Conservation (phyloP, 192 early-diverging fungal species). For the Linnemannia exigua region DNA sequence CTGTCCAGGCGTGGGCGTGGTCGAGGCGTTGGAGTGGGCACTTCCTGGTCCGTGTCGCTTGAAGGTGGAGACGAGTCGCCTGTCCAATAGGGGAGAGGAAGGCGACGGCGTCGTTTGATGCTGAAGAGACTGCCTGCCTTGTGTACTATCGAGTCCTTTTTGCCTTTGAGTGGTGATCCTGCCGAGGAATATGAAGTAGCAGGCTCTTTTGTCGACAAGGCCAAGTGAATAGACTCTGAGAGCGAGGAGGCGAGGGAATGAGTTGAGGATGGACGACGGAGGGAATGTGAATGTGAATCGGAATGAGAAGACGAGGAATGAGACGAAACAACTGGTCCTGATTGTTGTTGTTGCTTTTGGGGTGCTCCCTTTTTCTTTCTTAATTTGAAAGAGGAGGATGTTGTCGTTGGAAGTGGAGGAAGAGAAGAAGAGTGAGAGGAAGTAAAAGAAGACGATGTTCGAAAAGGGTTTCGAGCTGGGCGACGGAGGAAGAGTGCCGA, state of each 20-base stretch:
- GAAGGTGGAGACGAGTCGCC: conserved; percentile 1
- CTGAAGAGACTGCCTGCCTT: background rate
- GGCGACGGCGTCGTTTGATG: conserved; percentile 24
- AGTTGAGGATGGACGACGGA: background rate
- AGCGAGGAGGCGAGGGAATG: conserved; percentile 1
- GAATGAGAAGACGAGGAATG: conserved; percentile 22
- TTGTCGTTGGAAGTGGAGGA: background rate
- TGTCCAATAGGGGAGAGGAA: background rate
- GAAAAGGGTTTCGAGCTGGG: background rate
- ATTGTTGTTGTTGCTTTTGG: background rate
- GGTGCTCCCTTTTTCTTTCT: background rate
- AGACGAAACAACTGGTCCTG: too few species aligned
- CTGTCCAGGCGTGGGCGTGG: background rate
- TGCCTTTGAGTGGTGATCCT: conserved; percentile 17
- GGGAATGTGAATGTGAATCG: background rate
- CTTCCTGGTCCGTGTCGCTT: conserved; percentile 7
- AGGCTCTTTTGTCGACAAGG: background rate
- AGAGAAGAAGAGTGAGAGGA: background rate
- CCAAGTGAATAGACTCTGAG: conserved; percentile 3
- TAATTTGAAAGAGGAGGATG: background rate
- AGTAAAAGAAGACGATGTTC: conserved; percentile 1
- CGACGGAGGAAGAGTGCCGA: background rate
- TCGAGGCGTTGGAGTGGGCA: background rate
- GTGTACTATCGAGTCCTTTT: background rate
- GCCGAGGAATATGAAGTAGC: background rate